Percentiles rank a stretch among this genome's conserved stretches.
phyloP scores from a whole-genome alignment of 2,329 filamentous ascomycete species.

The Beauveria pseudobassiana region DNA sequence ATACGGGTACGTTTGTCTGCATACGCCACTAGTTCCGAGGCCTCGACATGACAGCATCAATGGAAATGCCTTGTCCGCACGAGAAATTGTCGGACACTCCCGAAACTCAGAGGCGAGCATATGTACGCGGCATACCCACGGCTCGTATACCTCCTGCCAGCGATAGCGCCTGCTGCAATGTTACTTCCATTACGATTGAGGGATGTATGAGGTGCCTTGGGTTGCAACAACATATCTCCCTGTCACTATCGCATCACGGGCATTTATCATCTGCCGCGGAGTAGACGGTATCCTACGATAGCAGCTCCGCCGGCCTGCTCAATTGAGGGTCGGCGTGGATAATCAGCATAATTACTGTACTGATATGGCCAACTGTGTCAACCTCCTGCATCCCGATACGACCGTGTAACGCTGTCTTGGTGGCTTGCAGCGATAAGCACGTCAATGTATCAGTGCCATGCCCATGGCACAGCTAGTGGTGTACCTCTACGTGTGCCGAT shows the following conservation, averaged over 20 bases:
- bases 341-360: background rate
- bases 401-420: background rate
- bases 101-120: background rate
- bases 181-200: background rate
- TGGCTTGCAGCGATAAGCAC: constrained; percentile 7
- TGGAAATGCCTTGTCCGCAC: background rate
- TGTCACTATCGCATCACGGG: background rate
- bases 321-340: background rate
- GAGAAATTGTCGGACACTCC: constrained; percentile 3
- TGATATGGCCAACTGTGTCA: background rate
- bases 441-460: background rate
- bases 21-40: background rate
- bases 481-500: background rate
- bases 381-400: background rate
- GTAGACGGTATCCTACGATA: background rate
- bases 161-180: background rate
- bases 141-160: background rate
- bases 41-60: background rate
- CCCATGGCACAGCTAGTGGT: background rate
- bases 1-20: constrained; percentile 3
- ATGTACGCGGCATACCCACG: background rate
- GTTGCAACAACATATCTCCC: background rate
- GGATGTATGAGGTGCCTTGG: background rate
- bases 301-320: background rate
- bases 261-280: background rate